Base-by-base conservation (phyloP, 2,329 filamentous ascomycete species). In the Cordyceps javanica region DNA sequence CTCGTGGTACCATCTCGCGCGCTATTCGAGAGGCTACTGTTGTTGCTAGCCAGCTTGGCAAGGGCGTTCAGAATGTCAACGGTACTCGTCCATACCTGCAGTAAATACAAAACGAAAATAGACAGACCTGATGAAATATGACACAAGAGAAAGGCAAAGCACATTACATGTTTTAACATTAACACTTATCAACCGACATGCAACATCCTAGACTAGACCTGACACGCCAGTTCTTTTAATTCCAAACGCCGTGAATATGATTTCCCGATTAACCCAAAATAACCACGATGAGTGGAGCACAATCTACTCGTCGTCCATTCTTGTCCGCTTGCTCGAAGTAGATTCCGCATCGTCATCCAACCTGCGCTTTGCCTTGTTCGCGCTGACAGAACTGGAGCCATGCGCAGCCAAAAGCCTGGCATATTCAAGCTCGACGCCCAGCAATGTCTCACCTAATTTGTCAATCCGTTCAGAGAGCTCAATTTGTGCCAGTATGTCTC, bases 361-460 rank as follows among this genome's bases (percentile, higher is more conserved):
- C 66, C 79, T 82, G 48, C 81, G 73, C 72, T 83, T 83, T 5
- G 72, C 71, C 34, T 71, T 75, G 41, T 56, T 49, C 57, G 57
- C 26, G 60, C 73, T 65, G 53, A 70, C 66, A 25, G 66, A 58
- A 34, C 66, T 68, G n/a, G 72, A 70, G 54, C 82, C 77, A 38
- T 71, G 69, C 51, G 74, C 72, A 16, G 72, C 70, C 38, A 93
- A 71, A 41, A 91, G 74, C 55, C 83, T 78, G n/a, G 82, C 81
- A 69, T 91, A 93, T 63, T 91, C 89, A 52, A 85, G 80, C 65
- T 89, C 82, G 16, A 93, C 87, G 49, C 81, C 82, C 16, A 79
- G 75, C 23, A 91, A 74, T 0, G 87, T 87, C 63, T 88, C 81
- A 51, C 89, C 82, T 3, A 95, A 75, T 75, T 88, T 90, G 58